Base-by-base conservation (phyloP, 495 filamentous ascomycete genomes). In the Filosporella fistucella region DNA sequence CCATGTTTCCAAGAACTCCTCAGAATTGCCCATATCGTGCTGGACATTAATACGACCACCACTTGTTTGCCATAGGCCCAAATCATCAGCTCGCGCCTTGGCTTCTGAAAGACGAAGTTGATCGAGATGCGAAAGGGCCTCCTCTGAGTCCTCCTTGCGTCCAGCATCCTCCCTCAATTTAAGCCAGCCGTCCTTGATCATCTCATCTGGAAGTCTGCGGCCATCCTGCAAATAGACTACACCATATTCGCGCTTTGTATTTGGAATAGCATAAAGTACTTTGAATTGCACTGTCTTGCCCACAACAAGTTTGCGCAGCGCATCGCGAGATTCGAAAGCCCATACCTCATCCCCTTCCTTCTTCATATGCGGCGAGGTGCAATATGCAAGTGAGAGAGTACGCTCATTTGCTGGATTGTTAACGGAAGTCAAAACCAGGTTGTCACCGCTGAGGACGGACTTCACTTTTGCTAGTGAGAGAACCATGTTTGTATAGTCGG, bases 111-210 rank as follows among this genome's bases (percentile, higher is more conserved):
- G 71, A 41, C 83, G 79, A 34, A 99, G 76, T 45, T 81, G 82
- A 49, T 93, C 86, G 21, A 97, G 67, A 45, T 83, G 72, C 38
- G 76, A 70, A 35, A 80, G 57, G 11, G 81, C 72, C 36, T 90
- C 85, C 36, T 91, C 85, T 0, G 84, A 77, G 22, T 96, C 86
- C 40, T 95, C 89, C 53, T 87, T 89, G 32, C 84, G 77, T 48
- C 89, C 89, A 20, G 90, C 88, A 68, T 97, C 93, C 47, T 99
- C 91, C 40, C 94, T 78, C 29, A 99, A 71, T 61, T 89, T 94
- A 46, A 86, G 72, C 88, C 88, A 95, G 41, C 94, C 94, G 54
- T 91, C 85, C 47, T 85, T 76, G 34, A 96, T 82, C 42, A 81
- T 70, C 29, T 84, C 77, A 22, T 96, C 91, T 16, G 91, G 88